Evolutionary conservation across 768 basidiomycete species (phyloP), one percentile per base, ranked within the genome.

Genomic region (Lyophyllum shimeji): DNA sequence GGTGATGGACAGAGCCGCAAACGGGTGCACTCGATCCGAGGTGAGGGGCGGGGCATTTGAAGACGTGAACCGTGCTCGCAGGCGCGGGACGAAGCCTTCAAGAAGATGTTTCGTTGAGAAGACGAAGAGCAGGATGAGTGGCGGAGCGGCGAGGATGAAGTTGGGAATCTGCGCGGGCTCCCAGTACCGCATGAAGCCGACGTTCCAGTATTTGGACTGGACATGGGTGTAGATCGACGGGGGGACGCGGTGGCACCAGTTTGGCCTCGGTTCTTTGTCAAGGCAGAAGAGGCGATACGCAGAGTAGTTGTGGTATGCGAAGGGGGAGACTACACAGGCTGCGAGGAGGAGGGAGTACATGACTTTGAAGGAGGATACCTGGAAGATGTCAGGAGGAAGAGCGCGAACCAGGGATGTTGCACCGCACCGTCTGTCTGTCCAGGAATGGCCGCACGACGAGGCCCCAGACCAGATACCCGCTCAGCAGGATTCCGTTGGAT

Each of bases 151-250:
- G 53, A 98, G 77, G 57, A 93, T 60, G 66, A 98, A 90, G 70
- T 98, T 97, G 45, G 97, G 97, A 1, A 93, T 63, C 70, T 99
- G 95, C 27, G 80, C 72, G 21, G 74, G 58, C 0, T 87, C 87
- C 93, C 93, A 99, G 70, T 98, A 98, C 2, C 77, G 82, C 58
- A 99, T 70, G 60, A 95, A 83, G 15, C 95, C 94, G 43, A 81
- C 74, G 66, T 89, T 78, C 97, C 96, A 99, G 69, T 98, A 98
- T 51, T 80, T 76, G 4, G 72, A 72, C 67, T 99, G 96, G 1
- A 90, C 89, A 65, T 92, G 82, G 9, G 82, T 73, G 69, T 98
- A 99, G 53, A 93, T 84, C 13, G 84, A 82, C 0, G 94, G 93
- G 5, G 84, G 64, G 21, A 66, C 39, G 0, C 67, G 56, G 2